Evolutionary conservation across 108 stramenopile genomes (phyloP).

Genomic region (Skeletonema grethae): DNA sequence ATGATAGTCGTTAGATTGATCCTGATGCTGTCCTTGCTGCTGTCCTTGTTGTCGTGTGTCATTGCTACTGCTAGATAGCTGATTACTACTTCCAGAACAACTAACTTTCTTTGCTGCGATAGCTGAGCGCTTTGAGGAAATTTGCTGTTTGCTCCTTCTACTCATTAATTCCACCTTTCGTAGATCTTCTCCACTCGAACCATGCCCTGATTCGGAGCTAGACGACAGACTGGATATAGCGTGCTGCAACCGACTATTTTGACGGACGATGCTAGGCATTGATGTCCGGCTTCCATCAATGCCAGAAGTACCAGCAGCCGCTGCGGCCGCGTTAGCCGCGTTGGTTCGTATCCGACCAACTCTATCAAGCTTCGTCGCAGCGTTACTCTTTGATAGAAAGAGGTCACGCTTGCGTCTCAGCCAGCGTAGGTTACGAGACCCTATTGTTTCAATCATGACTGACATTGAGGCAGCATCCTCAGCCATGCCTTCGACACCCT

Average conservation of each 20-base stretch:
- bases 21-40: slow-evolving; percentile 19
- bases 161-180: slow-evolving; percentile 12
- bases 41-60: slow-evolving; percentile 20
- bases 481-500: slow-evolving; percentile 78
- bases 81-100: slow-evolving; percentile 16
- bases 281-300: slow-evolving; percentile 30
- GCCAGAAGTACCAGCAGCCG: neutral
- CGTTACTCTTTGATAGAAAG: slow-evolving; percentile 38
- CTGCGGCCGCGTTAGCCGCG: neutral
- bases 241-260: slow-evolving; percentile 62
- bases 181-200: slow-evolving; percentile 59
- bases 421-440: slow-evolving; percentile 78
- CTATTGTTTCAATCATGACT: slow-evolving; percentile 87
- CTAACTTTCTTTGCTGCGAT: slow-evolving; percentile 63
- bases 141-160: slow-evolving; percentile 27
- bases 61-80: slow-evolving; percentile 55
- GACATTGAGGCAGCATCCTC: slow-evolving; percentile 81
- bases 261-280: slow-evolving; percentile 64
- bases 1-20: slow-evolving; percentile 64
- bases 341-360: slow-evolving; percentile 23
- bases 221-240: slow-evolving; percentile 80
- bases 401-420: slow-evolving; percentile 79
- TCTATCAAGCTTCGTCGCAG: slow-evolving; percentile 10
- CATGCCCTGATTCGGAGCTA: slow-evolving; percentile 62
- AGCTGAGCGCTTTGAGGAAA: slow-evolving; percentile 4